Evolutionary conservation across 352 stramenopile species (phyloP), one percentile per base, ranked within the genome.

Genomic region (Globisporangium megalacanthum): DNA sequence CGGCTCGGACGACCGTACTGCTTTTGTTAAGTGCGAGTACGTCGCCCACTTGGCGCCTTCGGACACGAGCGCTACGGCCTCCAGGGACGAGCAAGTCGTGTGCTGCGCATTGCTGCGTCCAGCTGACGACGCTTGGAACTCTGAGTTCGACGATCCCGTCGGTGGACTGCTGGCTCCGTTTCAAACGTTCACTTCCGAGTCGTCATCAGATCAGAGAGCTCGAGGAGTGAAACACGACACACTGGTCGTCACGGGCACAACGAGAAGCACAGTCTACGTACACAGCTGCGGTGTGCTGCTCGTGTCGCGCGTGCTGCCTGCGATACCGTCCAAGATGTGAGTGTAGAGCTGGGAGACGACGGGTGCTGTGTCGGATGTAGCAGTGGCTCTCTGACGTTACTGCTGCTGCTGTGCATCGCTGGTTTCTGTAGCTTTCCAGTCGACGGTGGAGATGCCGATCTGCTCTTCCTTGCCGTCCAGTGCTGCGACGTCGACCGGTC

Each of bases 181-280:
- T 39, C 49, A 33, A 25, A 13, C 44, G 17, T 22, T 9, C 15
- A 19, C 29, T 9, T 39, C 35, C 20, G 8, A 15, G 39, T 2
- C 35, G 10, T 31, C 35, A 6, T 6, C 33, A 17, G n/a, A 1
- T 6, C 35, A 33, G 17, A 19, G 7, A 17, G 35, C 15, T 50
- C 47, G 33, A 49, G 54, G 69, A 39, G 45, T 80, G 29, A 31
- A 29, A 39, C 52, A 49, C 7, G 54, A 61, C 17, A 69, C 70
- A 5, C 57, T 85, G 19, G 44, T 84, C 13, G 54, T 88, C 9
- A 64, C 75, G 19, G 76, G 77, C 5, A 78, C 76, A 10, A 75
- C 72, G 0, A 61, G 31, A 25, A 81, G 77, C 58, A 73, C 70
- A 22, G 37, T 88, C 17, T 69, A 73, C 54, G 74, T 82, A 36